A percentile compares a stretch with the other conserved stretches of the same genome.
Conservation (phyloP, 306 rosid genomes). For the Abrus precatorius region DNA sequence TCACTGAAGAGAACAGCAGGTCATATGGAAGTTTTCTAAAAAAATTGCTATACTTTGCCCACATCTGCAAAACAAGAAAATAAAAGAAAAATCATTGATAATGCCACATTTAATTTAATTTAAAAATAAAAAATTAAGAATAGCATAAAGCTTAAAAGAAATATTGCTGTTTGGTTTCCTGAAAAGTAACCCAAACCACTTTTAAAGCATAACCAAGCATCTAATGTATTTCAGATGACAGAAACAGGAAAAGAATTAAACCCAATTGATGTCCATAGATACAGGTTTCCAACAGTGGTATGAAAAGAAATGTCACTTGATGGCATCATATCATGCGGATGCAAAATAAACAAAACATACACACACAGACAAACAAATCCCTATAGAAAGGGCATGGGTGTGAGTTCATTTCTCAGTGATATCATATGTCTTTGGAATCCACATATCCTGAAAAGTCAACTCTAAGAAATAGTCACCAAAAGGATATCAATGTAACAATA, state of each 20-base stretch:
- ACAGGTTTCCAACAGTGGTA: background rate
- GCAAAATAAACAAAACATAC: background rate
- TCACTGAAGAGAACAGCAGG: constrained; percentile 60
- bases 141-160: constrained; percentile 32
- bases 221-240: background rate
- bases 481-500: background rate
- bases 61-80: constrained; percentile 63
- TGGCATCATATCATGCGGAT: constrained; percentile 1
- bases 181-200: constrained; percentile 4
- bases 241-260: constrained; percentile 9
- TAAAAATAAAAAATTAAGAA: background rate
- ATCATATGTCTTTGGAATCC: constrained; percentile 32
- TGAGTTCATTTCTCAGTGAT: background rate
- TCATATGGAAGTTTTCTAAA: constrained; percentile 66
- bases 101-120: constrained; percentile 28
- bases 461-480: constrained; percentile 34
- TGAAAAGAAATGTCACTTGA: background rate
- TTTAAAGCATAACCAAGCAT: constrained; percentile 19
- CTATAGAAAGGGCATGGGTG: constrained; percentile 6
- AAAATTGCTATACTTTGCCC: constrained; percentile 56
- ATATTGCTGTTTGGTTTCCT: background rate
- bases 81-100: constrained; percentile 36
- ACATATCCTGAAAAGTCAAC: constrained; percentile 27
- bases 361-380: background rate
- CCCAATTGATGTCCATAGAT: constrained; percentile 8